Conservation (phyloP, 1,284 basidiomycete genomes). For the Trichosporon coremiiforme region DNA sequence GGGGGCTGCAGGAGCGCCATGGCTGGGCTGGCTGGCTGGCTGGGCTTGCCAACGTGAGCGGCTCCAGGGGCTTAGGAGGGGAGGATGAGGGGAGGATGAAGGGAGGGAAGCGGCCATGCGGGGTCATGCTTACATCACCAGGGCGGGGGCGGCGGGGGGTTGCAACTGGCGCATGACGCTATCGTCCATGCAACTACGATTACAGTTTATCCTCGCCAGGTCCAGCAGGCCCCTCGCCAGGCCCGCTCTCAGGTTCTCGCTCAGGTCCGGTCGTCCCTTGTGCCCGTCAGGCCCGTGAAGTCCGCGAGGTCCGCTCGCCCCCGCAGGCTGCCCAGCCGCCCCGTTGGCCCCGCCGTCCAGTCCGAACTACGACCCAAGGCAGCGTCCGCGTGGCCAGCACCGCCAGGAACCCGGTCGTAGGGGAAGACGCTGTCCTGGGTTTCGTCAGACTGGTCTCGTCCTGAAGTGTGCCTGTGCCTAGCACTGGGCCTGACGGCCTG, state of each 20-base stretch:
- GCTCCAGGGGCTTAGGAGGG: neutral
- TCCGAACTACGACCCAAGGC: slow-evolving; percentile 3
- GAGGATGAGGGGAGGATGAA: neutral
- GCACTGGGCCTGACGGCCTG: neutral
- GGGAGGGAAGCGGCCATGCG: neutral
- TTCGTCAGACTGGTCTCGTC: neutral
- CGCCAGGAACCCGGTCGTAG: slow-evolving; percentile 12
- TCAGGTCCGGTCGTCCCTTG: no score
- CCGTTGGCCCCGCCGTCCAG: neutral
- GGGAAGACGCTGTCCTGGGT: slow-evolving; percentile 11
- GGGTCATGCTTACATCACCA: slow-evolving; percentile 14
- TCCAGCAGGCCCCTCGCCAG: neutral
- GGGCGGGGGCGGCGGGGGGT: neutral
- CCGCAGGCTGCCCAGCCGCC: no score
- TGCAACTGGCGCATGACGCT: neutral
- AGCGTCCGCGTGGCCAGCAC: neutral
- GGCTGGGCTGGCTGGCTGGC: neutral
- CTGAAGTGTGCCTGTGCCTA: slow-evolving; percentile 2
- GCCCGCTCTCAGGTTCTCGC: no score
- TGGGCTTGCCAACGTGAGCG: neutral
- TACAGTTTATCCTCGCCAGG: slow-evolving; percentile 11
- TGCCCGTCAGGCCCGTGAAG: no score
- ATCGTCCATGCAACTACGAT: neutral
- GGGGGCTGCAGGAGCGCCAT: neutral
- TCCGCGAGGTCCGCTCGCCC: neutral